Evolutionary conservation across 192 early-diverging fungal species (phyloP).

Genomic region (Ramicandelaber brevisporus): DNA sequence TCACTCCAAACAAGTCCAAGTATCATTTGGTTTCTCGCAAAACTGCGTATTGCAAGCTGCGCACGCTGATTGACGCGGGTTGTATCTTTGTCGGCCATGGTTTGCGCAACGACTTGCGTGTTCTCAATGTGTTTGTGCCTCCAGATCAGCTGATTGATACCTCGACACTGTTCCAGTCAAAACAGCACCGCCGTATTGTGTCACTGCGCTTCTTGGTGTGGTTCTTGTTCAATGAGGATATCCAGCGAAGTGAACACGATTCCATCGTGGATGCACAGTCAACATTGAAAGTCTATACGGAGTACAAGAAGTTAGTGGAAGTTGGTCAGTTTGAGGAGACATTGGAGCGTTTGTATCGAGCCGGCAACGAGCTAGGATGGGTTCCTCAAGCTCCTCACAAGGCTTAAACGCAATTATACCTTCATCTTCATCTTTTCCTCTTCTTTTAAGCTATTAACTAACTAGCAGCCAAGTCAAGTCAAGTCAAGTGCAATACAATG

Average conservation of each 20-base stretch:
- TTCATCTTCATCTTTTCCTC: too few species aligned
- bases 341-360: constrained; percentile 27
- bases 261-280: constrained; percentile 82
- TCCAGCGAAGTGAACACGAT: constrained; percentile 76
- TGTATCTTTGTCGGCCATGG: constrained; percentile 90
- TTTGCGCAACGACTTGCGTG: constrained; percentile 82
- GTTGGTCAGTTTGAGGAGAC: constrained; percentile 40
- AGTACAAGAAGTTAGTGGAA: constrained; percentile 35
- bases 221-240: constrained; percentile 53
- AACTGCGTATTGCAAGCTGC: constrained; percentile 77
- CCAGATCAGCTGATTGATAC: constrained; percentile 75
- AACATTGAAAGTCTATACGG: constrained; percentile 59
- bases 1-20: constrained; percentile 40
- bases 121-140: constrained; percentile 76
- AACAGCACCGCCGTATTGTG: constrained; percentile 14
- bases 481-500: too few species aligned
- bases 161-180: constrained; percentile 61
- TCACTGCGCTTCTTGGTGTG: constrained; percentile 81
- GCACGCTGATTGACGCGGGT: constrained; percentile 67
- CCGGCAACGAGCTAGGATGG: too few species aligned
- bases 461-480: too few species aligned
- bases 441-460: too few species aligned
- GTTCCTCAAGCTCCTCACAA: too few species aligned
- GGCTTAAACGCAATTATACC: too few species aligned
- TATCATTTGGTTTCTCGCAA: constrained; percentile 74